Percentiles rank a stretch among this genome's conserved stretches.
Evolutionary conservation across 116 monocot species (phyloP).

Genomic region (Iris pallida): DNA sequence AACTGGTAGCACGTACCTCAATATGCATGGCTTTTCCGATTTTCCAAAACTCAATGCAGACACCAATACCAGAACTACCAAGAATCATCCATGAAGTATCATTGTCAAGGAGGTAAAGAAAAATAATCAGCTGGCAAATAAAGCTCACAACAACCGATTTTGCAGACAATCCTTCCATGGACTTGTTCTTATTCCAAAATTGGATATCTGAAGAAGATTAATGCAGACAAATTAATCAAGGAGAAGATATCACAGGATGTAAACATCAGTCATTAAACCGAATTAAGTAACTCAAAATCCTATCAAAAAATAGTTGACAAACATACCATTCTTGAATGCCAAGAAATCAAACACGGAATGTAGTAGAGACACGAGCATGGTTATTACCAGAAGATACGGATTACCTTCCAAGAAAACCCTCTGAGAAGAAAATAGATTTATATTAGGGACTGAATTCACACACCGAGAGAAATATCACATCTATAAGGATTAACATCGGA

Average conservation of each 20-base stretch:
- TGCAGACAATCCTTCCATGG: slow-evolving; percentile 98
- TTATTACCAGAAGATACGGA: slow-evolving; percentile 73
- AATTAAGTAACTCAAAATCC: background rate
- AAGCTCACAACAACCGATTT: slow-evolving; percentile 93
- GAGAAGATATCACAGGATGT: background rate
- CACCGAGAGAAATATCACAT: background rate
- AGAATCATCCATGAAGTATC: slow-evolving; percentile 98
- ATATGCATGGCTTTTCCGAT: slow-evolving; percentile 96
- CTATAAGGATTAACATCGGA: background rate
- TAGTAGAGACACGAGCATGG: slow-evolving; percentile 75
- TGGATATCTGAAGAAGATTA: slow-evolving; percentile 74
- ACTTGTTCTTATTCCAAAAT: slow-evolving; percentile 99
- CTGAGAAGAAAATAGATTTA: slow-evolving; percentile 29
- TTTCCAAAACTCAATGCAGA: slow-evolving; percentile 96
- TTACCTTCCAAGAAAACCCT: slow-evolving; percentile 98
- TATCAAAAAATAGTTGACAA: background rate
- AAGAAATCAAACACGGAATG: slow-evolving; percentile 88
- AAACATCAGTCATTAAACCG: background rate
- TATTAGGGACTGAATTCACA: slow-evolving; percentile 5
- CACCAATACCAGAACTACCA: slow-evolving; percentile 69
- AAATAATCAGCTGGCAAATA: slow-evolving; percentile 76
- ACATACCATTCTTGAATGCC: slow-evolving; percentile 92
- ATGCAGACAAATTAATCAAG: too few species aligned
- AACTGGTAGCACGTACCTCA: slow-evolving; percentile 33
- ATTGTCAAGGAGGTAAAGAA: slow-evolving; percentile 92